Evolutionary conservation across 2,329 filamentous ascomycete species (phyloP).

Genomic region (Ustulina deusta): DNA sequence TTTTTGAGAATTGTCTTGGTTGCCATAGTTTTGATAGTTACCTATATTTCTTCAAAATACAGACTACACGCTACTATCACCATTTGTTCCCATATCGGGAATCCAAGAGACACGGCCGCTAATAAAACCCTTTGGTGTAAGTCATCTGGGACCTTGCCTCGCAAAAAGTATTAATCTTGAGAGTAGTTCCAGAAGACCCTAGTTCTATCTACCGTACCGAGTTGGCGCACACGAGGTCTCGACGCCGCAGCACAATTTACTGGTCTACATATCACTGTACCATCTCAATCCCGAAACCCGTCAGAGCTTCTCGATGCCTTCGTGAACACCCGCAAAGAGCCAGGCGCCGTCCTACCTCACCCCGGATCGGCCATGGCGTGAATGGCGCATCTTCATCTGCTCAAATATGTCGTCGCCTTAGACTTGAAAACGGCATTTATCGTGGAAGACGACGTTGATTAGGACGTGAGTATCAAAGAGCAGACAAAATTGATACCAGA

Average conservation of each 20-base stretch:
- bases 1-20: background rate
- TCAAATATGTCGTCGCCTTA: conserved; percentile 47
- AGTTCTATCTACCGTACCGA: conserved; percentile 38
- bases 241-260: conserved; percentile 52
- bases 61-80: background rate
- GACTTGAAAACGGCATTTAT: conserved; percentile 47
- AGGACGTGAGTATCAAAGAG: conserved; percentile 52
- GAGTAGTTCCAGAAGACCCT: conserved; percentile 11
- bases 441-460: conserved; percentile 55
- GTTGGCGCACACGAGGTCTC: conserved; percentile 54
- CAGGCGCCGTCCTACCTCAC: conserved; percentile 25
- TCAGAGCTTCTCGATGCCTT: conserved; percentile 49
- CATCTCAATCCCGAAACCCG: conserved; percentile 50
- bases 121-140: conserved; percentile 16
- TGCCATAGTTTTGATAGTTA: background rate
- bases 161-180: background rate
- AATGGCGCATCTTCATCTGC: conserved; percentile 50
- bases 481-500: conserved; percentile 50
- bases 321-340: conserved; percentile 38
- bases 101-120: background rate
- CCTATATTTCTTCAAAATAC: background rate
- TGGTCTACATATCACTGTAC: conserved; percentile 50
- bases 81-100: background rate
- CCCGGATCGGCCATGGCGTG: conserved; percentile 46
- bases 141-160: background rate